Evolutionary conservation across 768 basidiomycete species (phyloP).

Genomic region (Lentinula raphanica): DNA sequence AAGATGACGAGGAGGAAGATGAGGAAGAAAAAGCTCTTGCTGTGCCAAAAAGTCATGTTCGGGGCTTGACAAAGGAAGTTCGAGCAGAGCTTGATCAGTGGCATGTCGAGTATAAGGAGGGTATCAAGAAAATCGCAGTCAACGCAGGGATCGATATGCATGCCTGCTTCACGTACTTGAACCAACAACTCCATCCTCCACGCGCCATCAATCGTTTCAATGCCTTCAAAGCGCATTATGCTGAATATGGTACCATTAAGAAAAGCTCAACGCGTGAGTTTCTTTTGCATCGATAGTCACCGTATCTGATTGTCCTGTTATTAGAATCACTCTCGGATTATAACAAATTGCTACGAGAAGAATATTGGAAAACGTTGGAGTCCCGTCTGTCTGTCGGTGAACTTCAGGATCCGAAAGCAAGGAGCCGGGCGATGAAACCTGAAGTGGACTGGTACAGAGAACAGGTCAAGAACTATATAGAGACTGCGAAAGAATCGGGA

Average conservation of each 20-base stretch:
- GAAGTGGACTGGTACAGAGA: neutral
- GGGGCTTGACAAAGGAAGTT: too few species aligned
- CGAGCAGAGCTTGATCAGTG: too few species aligned
- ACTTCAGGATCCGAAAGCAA: neutral
- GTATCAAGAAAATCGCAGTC: too few species aligned
- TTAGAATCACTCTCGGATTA: neutral
- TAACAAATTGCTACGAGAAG: neutral
- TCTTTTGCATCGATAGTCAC: neutral
- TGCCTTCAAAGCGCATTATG: neutral
- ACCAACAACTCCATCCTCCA: too few species aligned
- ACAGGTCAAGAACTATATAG: neutral
- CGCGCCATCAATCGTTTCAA: neutral
- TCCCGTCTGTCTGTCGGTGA: neutral
- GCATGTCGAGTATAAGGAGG: too few species aligned
- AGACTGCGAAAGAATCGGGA: neutral
- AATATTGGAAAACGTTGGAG: neutral
- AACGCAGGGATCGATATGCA: too few species aligned
- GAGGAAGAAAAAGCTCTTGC: too few species aligned
- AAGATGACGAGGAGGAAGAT: too few species aligned
- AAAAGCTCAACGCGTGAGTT: neutral
- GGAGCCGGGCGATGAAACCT: neutral
- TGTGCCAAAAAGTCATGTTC: too few species aligned
- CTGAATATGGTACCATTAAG: neutral
- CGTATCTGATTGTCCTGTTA: neutral
- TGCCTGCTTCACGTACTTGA: too few species aligned